Base-by-base conservation (phyloP, 208 protist species). In the Trypanosoma avium region DNA sequence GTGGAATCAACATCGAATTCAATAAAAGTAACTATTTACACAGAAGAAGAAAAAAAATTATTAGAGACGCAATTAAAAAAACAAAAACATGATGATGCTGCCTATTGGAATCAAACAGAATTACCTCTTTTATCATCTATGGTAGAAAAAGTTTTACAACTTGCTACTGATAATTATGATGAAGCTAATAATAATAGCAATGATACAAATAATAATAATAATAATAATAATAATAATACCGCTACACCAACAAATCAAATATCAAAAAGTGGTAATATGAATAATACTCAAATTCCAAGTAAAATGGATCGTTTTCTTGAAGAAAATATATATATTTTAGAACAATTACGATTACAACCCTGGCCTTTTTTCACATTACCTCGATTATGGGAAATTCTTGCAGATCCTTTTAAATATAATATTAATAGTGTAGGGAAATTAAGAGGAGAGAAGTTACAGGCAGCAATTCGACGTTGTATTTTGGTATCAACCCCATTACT, bases 291-390 rank as follows among this genome's bases (percentile, higher is more conserved):
- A 8, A 46, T 21, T 17, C 17, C 35, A 0, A 38, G 26, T n/a
- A 63, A 64, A 40, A 52, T 62, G 48, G 72, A 71, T 47, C 65
- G 79, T 58, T 95, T 95, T 57, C 54, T 35, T 21, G 80, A 93
- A 72, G 86, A 95, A 58, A 93, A 84, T 62, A 58, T 52, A n/a
- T 95, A 95, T 58, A 64, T 95, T 8, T 1, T 92, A 7, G 77
- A 81, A 10, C 83, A 95, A 73, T 78, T 90, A 46, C 54, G 68
- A 60, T 71, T 79, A 62, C 71, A 86, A 53, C 76, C 73, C 57
- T 77, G 75, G 77, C 65, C 70, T 30, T 85, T 87, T 12, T 95
- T 95, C 55, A 93, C 84, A 15, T 70, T 86, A 10, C 72, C 84
- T 54, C 79, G 90, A 1, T 73, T 92, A 30, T 42, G 79, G 38